Conservation (phyloP, 805 yeast species). For the Phaffomyces thermotolerans region DNA sequence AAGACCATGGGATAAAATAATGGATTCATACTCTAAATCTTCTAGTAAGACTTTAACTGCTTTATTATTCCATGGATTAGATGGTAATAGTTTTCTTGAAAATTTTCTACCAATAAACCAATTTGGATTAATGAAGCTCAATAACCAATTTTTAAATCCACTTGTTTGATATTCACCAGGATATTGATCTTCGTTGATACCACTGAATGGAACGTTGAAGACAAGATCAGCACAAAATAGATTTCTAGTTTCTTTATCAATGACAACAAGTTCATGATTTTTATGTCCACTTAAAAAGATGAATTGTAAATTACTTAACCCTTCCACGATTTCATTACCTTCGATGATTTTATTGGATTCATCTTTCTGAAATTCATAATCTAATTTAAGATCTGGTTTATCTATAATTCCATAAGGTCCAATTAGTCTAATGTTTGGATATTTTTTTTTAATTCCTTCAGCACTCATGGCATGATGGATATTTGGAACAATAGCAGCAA, state of each 20-base stretch:
- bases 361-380: constrained; percentile 29
- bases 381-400: constrained; percentile 32
- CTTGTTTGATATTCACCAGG: constrained; percentile 33
- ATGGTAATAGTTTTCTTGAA: constrained; percentile 20
- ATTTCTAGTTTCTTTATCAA: constrained; percentile 39
- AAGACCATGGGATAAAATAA: constrained; percentile 56
- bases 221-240: constrained; percentile 54
- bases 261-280: constrained; percentile 54
- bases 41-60: constrained; percentile 14
- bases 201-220: constrained; percentile 46
- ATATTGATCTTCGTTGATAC: constrained; percentile 46
- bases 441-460: constrained; percentile 38
- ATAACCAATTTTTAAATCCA: constrained; percentile 32
- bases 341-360: constrained; percentile 31
- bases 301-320: constrained; percentile 44
- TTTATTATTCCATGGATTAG: constrained; percentile 8
- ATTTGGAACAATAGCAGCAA: constrained; percentile 55
- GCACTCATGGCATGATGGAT: constrained; percentile 61
- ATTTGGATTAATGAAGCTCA: constrained; percentile 36
- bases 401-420: constrained; percentile 38
- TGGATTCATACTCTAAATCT: constrained; percentile 40
- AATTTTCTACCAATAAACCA: constrained; percentile 30
- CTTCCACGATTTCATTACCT: constrained; percentile 29
- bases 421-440: constrained; percentile 45
- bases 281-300: constrained; percentile 48